These are phyloP conservation scores for Crotalaria pallida DNA, from an alignment of 306 rosid species.

Conservation along the genomic window DNA sequence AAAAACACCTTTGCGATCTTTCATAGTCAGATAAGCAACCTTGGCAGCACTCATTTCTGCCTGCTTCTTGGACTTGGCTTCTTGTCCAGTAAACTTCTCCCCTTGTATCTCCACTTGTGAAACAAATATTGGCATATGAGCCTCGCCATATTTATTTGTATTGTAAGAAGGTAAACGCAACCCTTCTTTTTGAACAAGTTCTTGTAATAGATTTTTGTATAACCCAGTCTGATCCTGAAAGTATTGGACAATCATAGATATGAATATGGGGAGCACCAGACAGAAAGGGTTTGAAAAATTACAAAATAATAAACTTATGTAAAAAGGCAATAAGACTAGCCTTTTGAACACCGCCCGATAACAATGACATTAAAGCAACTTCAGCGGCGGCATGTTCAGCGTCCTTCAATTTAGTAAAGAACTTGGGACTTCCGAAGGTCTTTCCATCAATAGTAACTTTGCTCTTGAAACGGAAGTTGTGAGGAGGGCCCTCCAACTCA, in stretches of 20 bases:
- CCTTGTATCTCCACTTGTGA: slow-evolving; percentile 62
- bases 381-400: slow-evolving; percentile 90
- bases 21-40: slow-evolving; percentile 58
- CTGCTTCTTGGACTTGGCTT: slow-evolving; percentile 61
- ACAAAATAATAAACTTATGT: not conserved
- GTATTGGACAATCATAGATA: slow-evolving; percentile 10
- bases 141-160: slow-evolving; percentile 46
- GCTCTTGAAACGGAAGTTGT: slow-evolving; percentile 56
- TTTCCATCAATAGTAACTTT: slow-evolving; percentile 60
- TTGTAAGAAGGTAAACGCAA: slow-evolving; percentile 42
- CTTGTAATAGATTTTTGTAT: slow-evolving; percentile 84
- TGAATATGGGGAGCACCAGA: not conserved
- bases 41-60: slow-evolving; percentile 85
- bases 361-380: slow-evolving; percentile 55
- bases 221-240: slow-evolving; percentile 44
- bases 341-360: slow-evolving; percentile 47
- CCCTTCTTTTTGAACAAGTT: slow-evolving; percentile 60
- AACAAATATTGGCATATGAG: slow-evolving; percentile 54
- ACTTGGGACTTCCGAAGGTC: slow-evolving; percentile 49
- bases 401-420: slow-evolving; percentile 55
- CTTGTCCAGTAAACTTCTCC: slow-evolving; percentile 49
- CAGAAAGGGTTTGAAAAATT: not conserved
- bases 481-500: slow-evolving; percentile 83
- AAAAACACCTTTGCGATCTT: slow-evolving; percentile 40
- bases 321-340: slow-evolving; percentile 39